Evolutionary conservation across 2,329 filamentous ascomycete species (phyloP), one percentile per base, ranked within the genome.

Genomic region (Fusarium beomiforme): DNA sequence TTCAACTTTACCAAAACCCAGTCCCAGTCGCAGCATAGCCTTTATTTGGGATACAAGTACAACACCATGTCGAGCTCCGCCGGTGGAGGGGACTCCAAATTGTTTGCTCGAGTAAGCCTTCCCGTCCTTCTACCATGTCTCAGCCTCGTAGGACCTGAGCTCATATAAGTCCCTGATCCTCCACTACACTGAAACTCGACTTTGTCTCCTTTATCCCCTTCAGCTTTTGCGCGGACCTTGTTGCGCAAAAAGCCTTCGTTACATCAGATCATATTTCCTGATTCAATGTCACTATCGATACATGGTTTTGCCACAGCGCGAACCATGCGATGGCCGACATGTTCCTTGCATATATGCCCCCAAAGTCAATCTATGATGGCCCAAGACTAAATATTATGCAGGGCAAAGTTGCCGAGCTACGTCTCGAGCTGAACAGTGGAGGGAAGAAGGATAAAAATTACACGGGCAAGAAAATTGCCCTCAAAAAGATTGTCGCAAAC

Each of bases 401-500:
- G 96, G 96, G 96, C 87, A 99, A 99, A 88, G 96, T 98, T 74
- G 95, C 95, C 70, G 96, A 99, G 89, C 87, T 99, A 79, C 94
- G 96, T 81, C 90, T 93, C 80, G 96, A 99, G 86, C 89, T 99
- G 80, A 95, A 94, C 83, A 93, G 91, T 82, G 94, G 94, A 80
- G 92, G 93, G 74, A 98, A 97, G 87, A 99, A 98, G 86, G 96
- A 99, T 85, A 98, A 98, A 88, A 97, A 97, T 84, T 92, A 94
- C 83, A 89, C 92, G 46, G 90, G 90, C 73, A 99, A 98, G 87
- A 98, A 98, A 89, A 97, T 98, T 79, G 95, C 96, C 14, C 88
- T 99, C 70, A 99, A 99, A 88, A 98, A 98, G 88, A 98, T 99
- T 75, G 96, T 99, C 76, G 96, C 96, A 80, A 99, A 99, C 81